Evolutionary conservation across 2,329 filamentous ascomycete species (phyloP).

Genomic region (Fonsecaea erecta): DNA sequence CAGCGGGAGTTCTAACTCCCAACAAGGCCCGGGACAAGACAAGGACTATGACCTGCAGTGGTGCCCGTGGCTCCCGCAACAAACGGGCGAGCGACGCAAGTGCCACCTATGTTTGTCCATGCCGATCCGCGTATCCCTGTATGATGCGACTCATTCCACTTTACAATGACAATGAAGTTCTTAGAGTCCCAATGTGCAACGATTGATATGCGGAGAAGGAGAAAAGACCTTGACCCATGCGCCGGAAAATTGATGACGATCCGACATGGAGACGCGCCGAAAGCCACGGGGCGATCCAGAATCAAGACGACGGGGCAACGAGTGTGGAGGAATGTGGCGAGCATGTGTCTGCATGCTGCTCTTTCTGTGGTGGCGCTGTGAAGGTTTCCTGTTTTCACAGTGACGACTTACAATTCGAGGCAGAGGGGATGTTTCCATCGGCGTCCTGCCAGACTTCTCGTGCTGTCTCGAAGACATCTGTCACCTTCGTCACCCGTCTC

Average conservation of each 20-base stretch:
- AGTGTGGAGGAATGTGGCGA: conserved; percentile 5
- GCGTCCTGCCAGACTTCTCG: neutral
- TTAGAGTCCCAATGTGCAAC: neutral
- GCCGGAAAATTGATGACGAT: conserved; percentile 21
- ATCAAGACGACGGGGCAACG: neutral
- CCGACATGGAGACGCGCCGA: conserved; percentile 15
- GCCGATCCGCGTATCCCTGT: neutral
- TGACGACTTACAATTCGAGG: neutral
- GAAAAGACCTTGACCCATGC: neutral
- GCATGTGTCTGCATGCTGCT: neutral
- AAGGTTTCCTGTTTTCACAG: conserved; percentile 3
- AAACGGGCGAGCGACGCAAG: conserved; percentile 2
- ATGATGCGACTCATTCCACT: neutral
- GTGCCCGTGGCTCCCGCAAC: conserved; percentile 12
- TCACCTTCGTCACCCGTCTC: conserved; percentile 1
- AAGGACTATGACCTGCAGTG: conserved; percentile 21
- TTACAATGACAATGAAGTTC: neutral
- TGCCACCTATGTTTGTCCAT: neutral
- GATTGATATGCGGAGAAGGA: neutral
- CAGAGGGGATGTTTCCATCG: neutral
- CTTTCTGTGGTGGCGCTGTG: conserved; percentile 7
- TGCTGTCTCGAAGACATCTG: neutral
- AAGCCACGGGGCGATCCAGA: conserved; percentile 23
- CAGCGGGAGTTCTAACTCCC: neutral
- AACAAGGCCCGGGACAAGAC: neutral